A percentile compares a stretch with the other conserved stretches of the same genome.
Evolutionary conservation across 179 eudicot genomes (phyloP).

Genomic region (Amaranthus tricolor): DNA sequence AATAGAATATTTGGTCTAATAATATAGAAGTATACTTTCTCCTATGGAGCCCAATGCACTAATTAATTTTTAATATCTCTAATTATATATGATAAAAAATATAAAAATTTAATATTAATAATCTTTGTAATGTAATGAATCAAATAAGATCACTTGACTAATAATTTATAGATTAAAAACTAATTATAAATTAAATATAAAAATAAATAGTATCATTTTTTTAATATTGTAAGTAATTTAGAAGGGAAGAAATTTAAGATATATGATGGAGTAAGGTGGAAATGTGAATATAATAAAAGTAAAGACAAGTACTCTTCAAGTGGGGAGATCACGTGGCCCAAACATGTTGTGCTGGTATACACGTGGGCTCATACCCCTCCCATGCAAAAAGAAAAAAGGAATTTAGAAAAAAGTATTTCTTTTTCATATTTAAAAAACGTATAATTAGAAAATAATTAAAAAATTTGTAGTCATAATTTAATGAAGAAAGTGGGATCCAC

Average conservation of each 20-base stretch:
- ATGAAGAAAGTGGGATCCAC: slow-evolving; percentile 22
- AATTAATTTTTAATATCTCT: no score
- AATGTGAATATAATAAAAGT: not conserved
- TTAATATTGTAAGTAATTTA: not conserved
- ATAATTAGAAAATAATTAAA: not conserved
- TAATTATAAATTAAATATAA: not conserved
- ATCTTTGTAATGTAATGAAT: no score
- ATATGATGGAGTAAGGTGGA: not conserved
- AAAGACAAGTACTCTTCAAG: not conserved
- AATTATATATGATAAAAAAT: no score
- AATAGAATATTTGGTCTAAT: no score
- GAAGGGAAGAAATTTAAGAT: not conserved
- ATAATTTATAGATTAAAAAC: no score
- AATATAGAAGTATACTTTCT: no score
- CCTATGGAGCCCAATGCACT: no score
- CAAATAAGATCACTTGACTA: no score
- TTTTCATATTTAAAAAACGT: not conserved
- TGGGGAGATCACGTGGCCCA: slow-evolving; percentile 30
- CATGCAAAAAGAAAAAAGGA: slow-evolving; percentile 13
- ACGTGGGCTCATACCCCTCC: slow-evolving; percentile 34
- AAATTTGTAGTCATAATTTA: no score
- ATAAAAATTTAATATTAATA: no score
- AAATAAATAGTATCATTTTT: not conserved
- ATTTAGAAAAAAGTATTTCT: not conserved
- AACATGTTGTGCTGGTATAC: slow-evolving; percentile 30